Evolutionary conservation across 2,329 filamentous ascomycete genomes (phyloP), one percentile per base, ranked within the genome.

Genomic region (Ascochyta koolunga): DNA sequence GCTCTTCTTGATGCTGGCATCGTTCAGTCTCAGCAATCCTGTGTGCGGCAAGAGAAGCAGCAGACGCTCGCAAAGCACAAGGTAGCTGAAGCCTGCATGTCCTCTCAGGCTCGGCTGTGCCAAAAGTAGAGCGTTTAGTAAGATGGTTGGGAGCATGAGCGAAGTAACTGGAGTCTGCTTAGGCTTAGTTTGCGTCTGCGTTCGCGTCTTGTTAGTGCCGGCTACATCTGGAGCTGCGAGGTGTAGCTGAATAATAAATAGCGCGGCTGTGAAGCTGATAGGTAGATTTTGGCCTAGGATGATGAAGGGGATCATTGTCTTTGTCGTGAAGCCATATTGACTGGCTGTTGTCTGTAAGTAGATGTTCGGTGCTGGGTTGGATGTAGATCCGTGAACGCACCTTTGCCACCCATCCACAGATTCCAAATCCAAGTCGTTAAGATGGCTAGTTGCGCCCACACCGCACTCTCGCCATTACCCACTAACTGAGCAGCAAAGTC

Each of bases 401-500:
- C 66, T 63, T 70, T 70, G 4, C 46, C 41, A 1, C 50, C 64
- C 31, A 71, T 63, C 60, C 65, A 70, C 1, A 73, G 49, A 11
- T 64, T 64, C 71, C 71, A 73, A 9, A 61, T 64, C 66, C 68
- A 72, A 0, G 64, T 71, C 16, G 39, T 65, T 2, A 69, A 36
- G 2, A 73, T 56, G 3, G 62, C 64, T 0, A 56, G 33, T 36
- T 71, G 65, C n/a, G 65, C 65, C 65, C 65, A 69, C 3, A 66
- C 44, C 2, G 64, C 57, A 40, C 65, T 68, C 27, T 62, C 54
- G 2, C 57, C 59, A 35, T 67, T 60, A 5, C 54, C 44, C 2
- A 73, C 68, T 1, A 72, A 43, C n/a, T 72, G 65, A 13, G 48
- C 39, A 0, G 69, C 70, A 36, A 73, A 73, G 18, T 56, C 52